A percentile compares a stretch with the other conserved stretches of the same genome.
phyloP scores from a whole-genome alignment of 2,329 filamentous ascomycete species.

The Clonostachys rhizophaga region DNA sequence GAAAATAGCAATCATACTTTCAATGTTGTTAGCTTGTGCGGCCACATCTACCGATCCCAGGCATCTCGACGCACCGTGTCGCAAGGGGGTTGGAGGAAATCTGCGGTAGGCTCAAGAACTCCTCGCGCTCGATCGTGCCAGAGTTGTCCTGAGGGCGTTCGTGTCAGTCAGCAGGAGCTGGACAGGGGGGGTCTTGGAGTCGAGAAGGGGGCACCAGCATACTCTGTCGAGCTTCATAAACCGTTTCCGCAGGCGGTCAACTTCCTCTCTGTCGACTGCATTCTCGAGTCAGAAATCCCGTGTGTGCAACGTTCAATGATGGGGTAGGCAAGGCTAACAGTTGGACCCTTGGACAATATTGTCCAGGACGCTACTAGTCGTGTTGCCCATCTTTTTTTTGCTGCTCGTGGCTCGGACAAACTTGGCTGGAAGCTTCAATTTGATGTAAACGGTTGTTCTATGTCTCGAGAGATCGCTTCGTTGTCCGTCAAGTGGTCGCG shows the following conservation, averaged over 20 bases:
- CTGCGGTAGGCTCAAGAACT: slow-evolving; percentile 94
- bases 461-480: not conserved
- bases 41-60: not conserved
- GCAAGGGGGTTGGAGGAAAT: slow-evolving; percentile 97
- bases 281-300: not conserved
- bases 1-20: slow-evolving; percentile 97
- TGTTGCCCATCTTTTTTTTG: slow-evolving; percentile 54
- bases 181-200: not conserved
- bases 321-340: slow-evolving; percentile 51
- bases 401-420: slow-evolving; percentile 4
- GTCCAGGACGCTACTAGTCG: slow-evolving; percentile 74
- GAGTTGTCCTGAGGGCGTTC: slow-evolving; percentile 72
- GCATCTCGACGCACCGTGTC: slow-evolving; percentile 62
- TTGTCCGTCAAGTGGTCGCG: not conserved
- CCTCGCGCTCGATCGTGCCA: slow-evolving; percentile 96
- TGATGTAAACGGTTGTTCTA: too few relatives aligned
- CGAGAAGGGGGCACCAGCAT: slow-evolving; percentile 14
- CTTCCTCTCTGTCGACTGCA: slow-evolving; percentile 91
- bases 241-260: slow-evolving; percentile 89
- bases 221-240: slow-evolving; percentile 99
- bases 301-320: not conserved
- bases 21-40: not conserved
- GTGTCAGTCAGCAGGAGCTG: not conserved
- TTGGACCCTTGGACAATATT: slow-evolving; percentile 96
- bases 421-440: too few relatives aligned